A percentile compares a stretch with the other conserved stretches of the same genome.
These are phyloP conservation scores for Aspergillus arachidicola DNA, from an alignment of 2,329 filamentous ascomycete genomes.

Conservation along the genomic window DNA sequence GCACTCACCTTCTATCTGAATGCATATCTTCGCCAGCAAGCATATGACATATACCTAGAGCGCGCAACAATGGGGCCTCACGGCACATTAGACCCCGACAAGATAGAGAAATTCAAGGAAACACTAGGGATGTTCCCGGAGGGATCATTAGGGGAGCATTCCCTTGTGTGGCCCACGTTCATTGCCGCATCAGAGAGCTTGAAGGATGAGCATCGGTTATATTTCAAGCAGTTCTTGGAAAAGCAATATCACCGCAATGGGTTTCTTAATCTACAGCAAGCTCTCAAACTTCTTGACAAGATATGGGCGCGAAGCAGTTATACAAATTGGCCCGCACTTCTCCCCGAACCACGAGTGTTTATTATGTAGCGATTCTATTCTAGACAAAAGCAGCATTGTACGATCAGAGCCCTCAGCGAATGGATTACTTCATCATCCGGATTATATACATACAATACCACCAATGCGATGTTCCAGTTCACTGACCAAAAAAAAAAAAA, in stretches of 20 bases:
- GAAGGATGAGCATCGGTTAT: neutral
- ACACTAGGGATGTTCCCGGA: neutral
- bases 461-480: neutral
- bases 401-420: neutral
- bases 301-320: constrained; percentile 4
- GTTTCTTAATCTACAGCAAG: constrained; percentile 8
- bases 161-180: constrained; percentile 23
- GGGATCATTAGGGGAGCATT: constrained; percentile 11
- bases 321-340: neutral
- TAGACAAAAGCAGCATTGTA: neutral
- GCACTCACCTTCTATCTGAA: constrained; percentile 7
- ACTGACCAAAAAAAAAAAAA: neutral
- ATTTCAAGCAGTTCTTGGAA: constrained; percentile 9
- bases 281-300: neutral
- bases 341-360: constrained; percentile 5
- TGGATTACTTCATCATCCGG: neutral
- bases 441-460: neutral
- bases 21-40: constrained; percentile 13
- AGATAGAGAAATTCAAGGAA: constrained; percentile 5
- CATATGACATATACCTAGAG: constrained; percentile 15
- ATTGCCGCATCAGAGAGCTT: constrained; percentile 20
- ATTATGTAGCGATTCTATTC: constrained; percentile 4
- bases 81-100: neutral
- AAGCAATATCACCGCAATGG: constrained; percentile 5
- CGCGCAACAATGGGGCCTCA: neutral